Base-by-base conservation (phyloP, 2,329 filamentous ascomycete genomes). In the Penicillium sp. region DNA sequence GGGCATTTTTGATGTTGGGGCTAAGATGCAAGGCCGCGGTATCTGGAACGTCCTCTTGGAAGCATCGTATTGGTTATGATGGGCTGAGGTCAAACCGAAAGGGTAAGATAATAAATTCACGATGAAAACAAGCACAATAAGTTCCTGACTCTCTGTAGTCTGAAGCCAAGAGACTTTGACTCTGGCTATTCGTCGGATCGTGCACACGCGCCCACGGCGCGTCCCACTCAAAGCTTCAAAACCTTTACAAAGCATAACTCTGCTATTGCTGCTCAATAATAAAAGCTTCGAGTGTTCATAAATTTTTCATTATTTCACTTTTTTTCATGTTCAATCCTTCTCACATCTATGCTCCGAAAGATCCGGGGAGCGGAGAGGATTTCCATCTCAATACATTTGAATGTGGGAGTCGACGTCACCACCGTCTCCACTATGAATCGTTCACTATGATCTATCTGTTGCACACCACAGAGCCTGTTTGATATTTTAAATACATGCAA, bases 311-410 rank as follows among this genome's bases (percentile, higher is more conserved):
- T 26, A 48, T 48, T 48, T 48, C n/a, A 16, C 4, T 28, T 46
- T 26, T 45, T 16, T 46, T 14, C 8, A 46, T n/a, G 8, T 6
- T 16, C 28, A 13, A 43, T 8, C 4, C 6, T 48, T 30, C 4
- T n/a, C 25, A 30, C 13, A 7, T 26, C 25, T 30, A 16, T 11
- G 11, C 30, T 30, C 45, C 45, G 45, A 30, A 48, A 14, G 14
- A 16, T 48, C 45, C 45, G 45, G 6, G 26, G 48, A 6, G 42
- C 58, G 58, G 58, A 54, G 30, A 26, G 43, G 14, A 60, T 25
- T 60, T 49, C 58, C 58, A 53, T 52, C 48, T 33, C 49, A 26
- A 25, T 35, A 11, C 2, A 19, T 35, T 22, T 33, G 3, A 10
- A 7, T 6, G n/a, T 10, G 26, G 45, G 7, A 4, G 11, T 48